These are phyloP conservation scores for Blepharisma undulans DNA, from an alignment of 169 alveolate genomes.

Conservation along the genomic window DNA sequence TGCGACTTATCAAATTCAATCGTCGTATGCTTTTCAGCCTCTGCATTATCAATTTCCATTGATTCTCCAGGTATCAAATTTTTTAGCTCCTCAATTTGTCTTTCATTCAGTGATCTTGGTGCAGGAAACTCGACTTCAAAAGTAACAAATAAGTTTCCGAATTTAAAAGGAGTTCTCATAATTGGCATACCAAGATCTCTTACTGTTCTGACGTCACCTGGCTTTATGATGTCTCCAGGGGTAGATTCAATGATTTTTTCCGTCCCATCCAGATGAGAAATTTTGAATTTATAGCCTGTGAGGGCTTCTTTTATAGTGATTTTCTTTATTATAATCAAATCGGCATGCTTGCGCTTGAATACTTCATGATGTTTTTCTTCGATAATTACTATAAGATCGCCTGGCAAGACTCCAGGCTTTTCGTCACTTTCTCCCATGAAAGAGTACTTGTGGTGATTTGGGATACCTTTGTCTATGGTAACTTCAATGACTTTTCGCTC, in stretches of 20 bases:
- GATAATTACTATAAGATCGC: constrained; percentile 87
- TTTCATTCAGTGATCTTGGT: not conserved
- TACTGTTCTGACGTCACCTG: constrained; percentile 90
- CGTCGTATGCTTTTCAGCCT: not conserved
- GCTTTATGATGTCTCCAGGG: constrained; percentile 90
- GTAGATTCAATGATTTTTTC: constrained; percentile 57
- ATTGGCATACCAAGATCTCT: constrained; percentile 96
- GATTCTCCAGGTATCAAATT: constrained; percentile 2
- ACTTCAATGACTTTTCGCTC: constrained; percentile 93
- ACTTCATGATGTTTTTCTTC: constrained; percentile 83
- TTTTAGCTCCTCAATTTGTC: not conserved
- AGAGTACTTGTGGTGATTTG: constrained; percentile 92
- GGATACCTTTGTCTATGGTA: constrained; percentile 94
- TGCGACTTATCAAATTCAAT: constrained; percentile 18
- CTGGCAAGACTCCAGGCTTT: constrained; percentile 93
- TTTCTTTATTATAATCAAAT: constrained; percentile 88
- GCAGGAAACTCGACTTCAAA: constrained; percentile 95
- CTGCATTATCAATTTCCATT: not conserved
- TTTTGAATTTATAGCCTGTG: constrained; percentile 92
- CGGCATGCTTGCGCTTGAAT: constrained; percentile 94
- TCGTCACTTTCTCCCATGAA: constrained; percentile 97
- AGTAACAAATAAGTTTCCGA: constrained; percentile 93
- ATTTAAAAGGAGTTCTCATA: constrained; percentile 90
- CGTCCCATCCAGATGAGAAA: constrained; percentile 94
- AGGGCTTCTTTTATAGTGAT: constrained; percentile 94